Base-by-base conservation (phyloP, 2,329 filamentous ascomycete species). In the Pyrenophora seminiperda region DNA sequence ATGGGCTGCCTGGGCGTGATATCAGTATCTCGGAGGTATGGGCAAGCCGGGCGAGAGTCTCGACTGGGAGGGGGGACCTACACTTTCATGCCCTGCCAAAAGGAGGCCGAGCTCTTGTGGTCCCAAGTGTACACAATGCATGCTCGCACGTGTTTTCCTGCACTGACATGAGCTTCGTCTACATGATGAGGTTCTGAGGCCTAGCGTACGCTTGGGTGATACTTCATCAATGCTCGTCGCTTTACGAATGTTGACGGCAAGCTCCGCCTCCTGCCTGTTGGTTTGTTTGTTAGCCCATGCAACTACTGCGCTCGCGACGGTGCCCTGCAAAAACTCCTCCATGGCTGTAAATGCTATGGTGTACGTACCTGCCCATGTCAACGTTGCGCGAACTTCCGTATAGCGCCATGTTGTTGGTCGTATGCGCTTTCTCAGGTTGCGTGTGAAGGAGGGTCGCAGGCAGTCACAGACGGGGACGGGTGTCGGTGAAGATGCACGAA, bases 81-180 rank as follows among this genome's bases (percentile, higher is more conserved):
- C 88, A 97, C 92, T 85, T 99, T 99, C 83, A 99, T 95, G 72
- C 92, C 93, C 49, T 90, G 86, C 94, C 94, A 99, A 75, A 99
- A 99, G 70, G 92, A 90, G 71, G 86, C 82, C 33, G 92, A 96
- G 59, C 89, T 96, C 78, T 96, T 95, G 79, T 99, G 91, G 76
- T 99, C 94, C 94, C 94, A 99, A 51, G 93, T 97, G 75, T 97
- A 97, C 37, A 99, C 93, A 67, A 99, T 99, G 72, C 91, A 96
- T 74, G 89, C 91, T 70, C 94, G 90, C 50, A 99, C 94, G 89
- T 99, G 94, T 78, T 99, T 99, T 54, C 83, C 83, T 83, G 67
- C 30, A 36, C 57, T 40, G 22, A 45, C 20, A 58, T 77, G 50
- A 77, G 72, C 59, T 58, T 58, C 30, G 47, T 33, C 39, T 18